Percentiles rank a stretch among this genome's conserved stretches.
Conservation (phyloP, 345 rosid species). For the Linum usitatissimum region DNA sequence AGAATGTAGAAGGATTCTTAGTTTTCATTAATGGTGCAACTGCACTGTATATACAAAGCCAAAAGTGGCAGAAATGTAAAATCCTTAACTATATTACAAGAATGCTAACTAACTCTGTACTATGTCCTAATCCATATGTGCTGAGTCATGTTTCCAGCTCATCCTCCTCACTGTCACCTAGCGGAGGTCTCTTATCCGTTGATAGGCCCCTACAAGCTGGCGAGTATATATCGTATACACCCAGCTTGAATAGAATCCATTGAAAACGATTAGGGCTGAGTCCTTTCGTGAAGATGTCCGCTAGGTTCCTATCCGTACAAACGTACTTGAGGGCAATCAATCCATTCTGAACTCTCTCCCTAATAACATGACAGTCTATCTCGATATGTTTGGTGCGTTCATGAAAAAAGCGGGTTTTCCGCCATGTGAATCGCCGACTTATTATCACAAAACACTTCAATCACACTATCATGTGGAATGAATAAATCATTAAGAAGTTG, state of each 20-base stretch:
- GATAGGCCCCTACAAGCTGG: too few relatives aligned
- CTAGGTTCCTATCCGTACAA: neutral
- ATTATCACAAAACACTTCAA: neutral
- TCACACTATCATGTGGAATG: neutral
- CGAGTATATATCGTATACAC: too few relatives aligned
- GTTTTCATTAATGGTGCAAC: too few relatives aligned
- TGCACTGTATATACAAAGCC: too few relatives aligned
- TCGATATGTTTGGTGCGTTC: neutral
- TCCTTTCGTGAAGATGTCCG: neutral
- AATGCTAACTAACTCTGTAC: too few relatives aligned
- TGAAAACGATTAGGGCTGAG: neutral
- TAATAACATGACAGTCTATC: neutral
- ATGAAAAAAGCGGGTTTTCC: neutral
- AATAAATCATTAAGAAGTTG: neutral
- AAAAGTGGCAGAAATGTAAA: too few relatives aligned
- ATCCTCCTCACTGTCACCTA: too few relatives aligned
- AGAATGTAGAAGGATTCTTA: too few relatives aligned
- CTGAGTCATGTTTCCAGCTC: too few relatives aligned
- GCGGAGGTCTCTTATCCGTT: too few relatives aligned
- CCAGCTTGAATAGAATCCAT: neutral
- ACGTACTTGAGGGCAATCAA: neutral
- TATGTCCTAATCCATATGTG: too few relatives aligned
- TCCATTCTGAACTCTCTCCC: neutral
- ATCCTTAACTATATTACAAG: too few relatives aligned
- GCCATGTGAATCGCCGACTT: neutral